Evolutionary conservation across 2,329 filamentous ascomycete genomes (phyloP), one percentile per base, ranked within the genome.

Genomic region (Chalara sp.): DNA sequence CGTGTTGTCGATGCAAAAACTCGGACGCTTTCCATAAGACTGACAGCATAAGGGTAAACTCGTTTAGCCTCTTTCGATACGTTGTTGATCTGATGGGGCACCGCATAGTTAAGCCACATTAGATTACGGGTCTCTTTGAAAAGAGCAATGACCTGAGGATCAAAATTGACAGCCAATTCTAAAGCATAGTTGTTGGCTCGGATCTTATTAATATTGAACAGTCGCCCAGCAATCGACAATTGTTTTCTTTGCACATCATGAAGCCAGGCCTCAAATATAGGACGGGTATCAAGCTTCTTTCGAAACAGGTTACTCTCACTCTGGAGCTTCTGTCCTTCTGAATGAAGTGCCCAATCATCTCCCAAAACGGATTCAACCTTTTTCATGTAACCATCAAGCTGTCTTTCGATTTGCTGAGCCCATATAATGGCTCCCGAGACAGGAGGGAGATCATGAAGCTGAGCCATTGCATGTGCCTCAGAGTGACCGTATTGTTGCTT

Each of bases 401-500:
- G 93, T 35, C 89, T 84, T 72, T 99, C 92, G 55, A 99, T 99
- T 69, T 99, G 93, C 42, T 89, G 85, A 29, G 92, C 92, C 87
- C 93, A 97, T 48, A 99, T 95, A 59, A 99, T 96, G 35, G 92
- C 92, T 51, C 93, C 95, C 5, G 93, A 95, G 1, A 99, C 91
- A 0, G 95, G 93, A 0, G 93, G 93, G 12, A 99, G 75, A 69
- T 99, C 93, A 55, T 92, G 90, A 51, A 99, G 77, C 68, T 97
- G 92, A 3, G 93, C 91, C 95, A 99, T 99, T 4, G 90, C 90
- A 67, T 97, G 92, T 2, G 93, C 90, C 70, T 99, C 93, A 0
- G 95, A 97, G 65, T 97, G 90, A 2, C 91, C 95, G 68, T 99
- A 99, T 66, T 99, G 93, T 67, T 95, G 90, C 72, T 97, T 99